Conservation (phyloP, 306 rosid species). For the Comarum palustre region DNA sequence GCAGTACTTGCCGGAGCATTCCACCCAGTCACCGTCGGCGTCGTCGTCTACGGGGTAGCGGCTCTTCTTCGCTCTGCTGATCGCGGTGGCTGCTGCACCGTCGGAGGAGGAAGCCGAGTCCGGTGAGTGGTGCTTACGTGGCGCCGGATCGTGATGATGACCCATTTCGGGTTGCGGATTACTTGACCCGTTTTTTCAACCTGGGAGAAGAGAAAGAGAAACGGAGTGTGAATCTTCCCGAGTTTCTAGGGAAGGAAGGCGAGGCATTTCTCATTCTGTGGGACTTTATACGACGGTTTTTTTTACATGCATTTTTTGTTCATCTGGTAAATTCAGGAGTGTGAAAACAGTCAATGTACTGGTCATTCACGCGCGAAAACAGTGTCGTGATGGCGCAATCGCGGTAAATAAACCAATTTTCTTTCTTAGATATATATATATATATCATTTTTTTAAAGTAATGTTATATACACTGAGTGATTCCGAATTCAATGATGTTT, state of each 20-base stretch:
- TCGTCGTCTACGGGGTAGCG: neutral
- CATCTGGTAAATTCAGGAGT: neutral
- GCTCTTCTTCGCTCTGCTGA: neutral
- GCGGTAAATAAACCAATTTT: neutral
- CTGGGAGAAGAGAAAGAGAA: neutral
- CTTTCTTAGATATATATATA: no score
- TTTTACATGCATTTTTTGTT: conserved; percentile 17
- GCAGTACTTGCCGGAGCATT: conserved; percentile 58
- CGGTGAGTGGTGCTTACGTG: neutral
- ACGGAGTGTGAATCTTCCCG: neutral
- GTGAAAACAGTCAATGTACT: neutral
- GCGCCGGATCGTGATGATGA: neutral
- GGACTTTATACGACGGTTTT: conserved; percentile 1
- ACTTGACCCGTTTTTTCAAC: neutral
- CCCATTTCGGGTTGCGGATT: neutral
- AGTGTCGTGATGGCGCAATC: no score
- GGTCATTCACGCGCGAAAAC: no score
- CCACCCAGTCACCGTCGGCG: conserved; percentile 34
- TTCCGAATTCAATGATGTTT: no score
- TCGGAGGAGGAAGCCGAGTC: neutral
- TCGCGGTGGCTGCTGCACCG: neutral
- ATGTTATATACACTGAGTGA: no score
- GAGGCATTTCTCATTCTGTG: neutral
- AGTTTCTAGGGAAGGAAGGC: neutral
- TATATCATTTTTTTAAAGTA: no score